phyloP scores from a whole-genome alignment of 495 filamentous ascomycete species.

The Achaetomiella virescens region DNA sequence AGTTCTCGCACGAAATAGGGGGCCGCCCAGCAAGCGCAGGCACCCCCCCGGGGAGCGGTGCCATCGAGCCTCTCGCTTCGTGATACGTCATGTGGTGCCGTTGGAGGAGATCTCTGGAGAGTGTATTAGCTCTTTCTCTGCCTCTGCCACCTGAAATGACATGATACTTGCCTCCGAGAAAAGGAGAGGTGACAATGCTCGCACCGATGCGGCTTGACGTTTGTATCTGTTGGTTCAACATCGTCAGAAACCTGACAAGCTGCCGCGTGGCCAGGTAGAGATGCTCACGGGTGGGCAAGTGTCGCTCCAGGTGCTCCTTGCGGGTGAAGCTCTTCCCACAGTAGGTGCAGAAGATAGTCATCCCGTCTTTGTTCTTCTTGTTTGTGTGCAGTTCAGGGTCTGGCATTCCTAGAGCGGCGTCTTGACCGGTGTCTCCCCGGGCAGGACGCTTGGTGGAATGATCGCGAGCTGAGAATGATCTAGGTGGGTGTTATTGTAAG shows the following conservation, averaged over 20 bases:
- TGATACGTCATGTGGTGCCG: conserved; percentile 51
- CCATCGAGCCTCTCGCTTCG: conserved; percentile 38
- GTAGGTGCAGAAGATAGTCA: conserved; percentile 54
- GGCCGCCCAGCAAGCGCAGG: conserved; percentile 34
- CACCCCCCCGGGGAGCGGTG: conserved; percentile 33
- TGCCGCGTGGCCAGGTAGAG: background rate
- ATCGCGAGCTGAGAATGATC: too few species aligned
- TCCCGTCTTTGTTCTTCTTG: background rate
- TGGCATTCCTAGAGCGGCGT: background rate
- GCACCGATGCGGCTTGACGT: conserved; percentile 59
- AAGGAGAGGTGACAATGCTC: conserved; percentile 56
- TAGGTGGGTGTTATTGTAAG: too few species aligned
- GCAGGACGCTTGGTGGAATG: too few species aligned
- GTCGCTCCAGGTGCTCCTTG: conserved; percentile 61
- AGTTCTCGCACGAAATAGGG: conserved; percentile 53
- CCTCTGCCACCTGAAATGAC: background rate
- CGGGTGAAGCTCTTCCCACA: conserved; percentile 59
- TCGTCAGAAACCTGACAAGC: conserved; percentile 19
- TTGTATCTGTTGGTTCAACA: conserved; percentile 45
- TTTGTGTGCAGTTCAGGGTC: background rate
- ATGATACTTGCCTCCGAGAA: conserved; percentile 46
- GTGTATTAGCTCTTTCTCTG: background rate
- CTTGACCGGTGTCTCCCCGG: too few species aligned
- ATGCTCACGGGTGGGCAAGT: conserved; percentile 53
- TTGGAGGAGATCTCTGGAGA: conserved; percentile 51